These are phyloP conservation scores for Knoxia roxburghii DNA, from an alignment of 257 asterid species.

Conservation along the genomic window DNA sequence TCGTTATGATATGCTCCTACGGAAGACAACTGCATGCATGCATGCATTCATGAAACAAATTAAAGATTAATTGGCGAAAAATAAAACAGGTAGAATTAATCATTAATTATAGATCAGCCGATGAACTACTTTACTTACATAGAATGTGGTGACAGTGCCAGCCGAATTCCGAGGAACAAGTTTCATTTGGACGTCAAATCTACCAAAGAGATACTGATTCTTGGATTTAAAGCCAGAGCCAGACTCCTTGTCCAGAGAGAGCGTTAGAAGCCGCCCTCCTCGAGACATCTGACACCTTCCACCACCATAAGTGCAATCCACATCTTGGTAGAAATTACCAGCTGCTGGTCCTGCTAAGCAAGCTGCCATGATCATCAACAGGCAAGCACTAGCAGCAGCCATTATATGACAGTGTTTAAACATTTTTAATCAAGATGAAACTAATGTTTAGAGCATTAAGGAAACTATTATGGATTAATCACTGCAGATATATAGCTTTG, in stretches of 20 bases:
- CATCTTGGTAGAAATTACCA: conserved; percentile 49
- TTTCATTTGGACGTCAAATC: conserved; percentile 58
- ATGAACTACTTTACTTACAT: no score
- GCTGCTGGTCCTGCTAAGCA: no score
- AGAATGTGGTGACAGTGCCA: conserved; percentile 70
- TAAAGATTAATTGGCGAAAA: neutral
- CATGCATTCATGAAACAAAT: neutral
- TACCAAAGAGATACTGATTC: conserved; percentile 31
- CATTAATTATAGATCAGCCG: no score
- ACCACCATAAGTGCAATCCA: conserved; percentile 41
- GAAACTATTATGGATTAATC: no score
- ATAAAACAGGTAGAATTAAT: no score
- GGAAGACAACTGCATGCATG: conserved; percentile 36
- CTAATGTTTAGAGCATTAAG: neutral
- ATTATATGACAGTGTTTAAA: conserved; percentile 15
- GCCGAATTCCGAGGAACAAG: conserved; percentile 61
- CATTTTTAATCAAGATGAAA: conserved; percentile 12
- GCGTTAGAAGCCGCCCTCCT: conserved; percentile 39
- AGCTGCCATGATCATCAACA: conserved; percentile 25
- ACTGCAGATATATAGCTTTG: no score
- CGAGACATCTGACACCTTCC: conserved; percentile 34
- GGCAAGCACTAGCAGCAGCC: conserved; percentile 16
- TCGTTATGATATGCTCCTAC: conserved; percentile 49
- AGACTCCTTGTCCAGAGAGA: conserved; percentile 51
- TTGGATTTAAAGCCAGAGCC: conserved; percentile 67